These are phyloP conservation scores for Peltaster fructicola DNA, from an alignment of 2,329 filamentous ascomycete genomes.

Conservation along the genomic window DNA sequence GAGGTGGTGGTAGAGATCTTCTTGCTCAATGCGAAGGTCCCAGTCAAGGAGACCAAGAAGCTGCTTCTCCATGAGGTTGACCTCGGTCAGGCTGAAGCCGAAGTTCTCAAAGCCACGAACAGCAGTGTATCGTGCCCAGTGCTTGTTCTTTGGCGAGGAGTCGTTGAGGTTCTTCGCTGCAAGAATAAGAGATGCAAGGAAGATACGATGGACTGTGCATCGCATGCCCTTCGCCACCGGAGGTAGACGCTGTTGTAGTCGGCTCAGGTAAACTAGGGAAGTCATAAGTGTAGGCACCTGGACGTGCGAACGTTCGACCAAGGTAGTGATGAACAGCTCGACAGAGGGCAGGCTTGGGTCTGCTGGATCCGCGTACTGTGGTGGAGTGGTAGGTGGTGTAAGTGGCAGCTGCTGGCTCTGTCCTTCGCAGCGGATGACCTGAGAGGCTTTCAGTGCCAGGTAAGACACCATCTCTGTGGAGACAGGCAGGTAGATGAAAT, in stretches of 20 bases:
- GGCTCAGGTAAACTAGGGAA: constrained; percentile 78
- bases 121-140: constrained; percentile 89
- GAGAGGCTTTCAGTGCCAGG: constrained; percentile 54
- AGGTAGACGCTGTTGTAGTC: constrained; percentile 69
- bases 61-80: constrained; percentile 99
- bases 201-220: constrained; percentile 95
- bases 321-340: constrained; percentile 77
- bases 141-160: constrained; percentile 98
- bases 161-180: constrained; percentile 97
- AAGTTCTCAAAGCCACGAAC: constrained; percentile 59
- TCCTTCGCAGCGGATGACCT: constrained; percentile 63
- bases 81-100: constrained; percentile 84
- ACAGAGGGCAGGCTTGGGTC: constrained; percentile 51
- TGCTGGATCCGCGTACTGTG: constrained; percentile 31
- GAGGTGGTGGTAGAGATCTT: constrained; percentile 74
- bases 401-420: constrained; percentile 34
- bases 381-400: constrained; percentile 43
- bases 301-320: constrained; percentile 85
- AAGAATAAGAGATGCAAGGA: constrained; percentile 68
- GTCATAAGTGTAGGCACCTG: constrained; percentile 97
- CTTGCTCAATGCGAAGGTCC: constrained; percentile 71
- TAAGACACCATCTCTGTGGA: constrained; percentile 60
- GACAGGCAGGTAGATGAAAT: constrained; percentile 64
- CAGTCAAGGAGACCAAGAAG: constrained; percentile 86
- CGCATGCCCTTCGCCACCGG: constrained; percentile 90